Evolutionary conservation across 106 monocot species (phyloP).

Genomic region (Ottelia alismoides): DNA sequence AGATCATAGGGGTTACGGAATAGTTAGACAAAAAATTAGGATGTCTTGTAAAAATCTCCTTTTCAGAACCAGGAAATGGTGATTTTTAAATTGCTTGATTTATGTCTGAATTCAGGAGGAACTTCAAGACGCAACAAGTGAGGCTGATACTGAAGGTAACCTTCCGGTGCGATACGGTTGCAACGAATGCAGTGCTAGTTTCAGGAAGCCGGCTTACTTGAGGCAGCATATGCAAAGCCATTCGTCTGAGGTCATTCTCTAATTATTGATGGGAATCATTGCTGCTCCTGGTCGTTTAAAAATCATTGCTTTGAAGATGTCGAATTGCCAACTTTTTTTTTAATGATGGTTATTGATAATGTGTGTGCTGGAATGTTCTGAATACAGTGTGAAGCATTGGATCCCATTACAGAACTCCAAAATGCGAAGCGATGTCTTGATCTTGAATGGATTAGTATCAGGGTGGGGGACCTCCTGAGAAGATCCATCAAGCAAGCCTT

Average conservation of each 20-base stretch:
- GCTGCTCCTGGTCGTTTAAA: no score
- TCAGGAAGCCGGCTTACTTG: conserved; percentile 66
- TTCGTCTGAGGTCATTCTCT: conserved; percentile 34
- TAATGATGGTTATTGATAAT: neutral
- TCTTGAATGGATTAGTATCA: conserved; percentile 99
- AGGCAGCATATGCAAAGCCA: conserved; percentile 75
- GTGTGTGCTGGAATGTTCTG: conserved; percentile 1
- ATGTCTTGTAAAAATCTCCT: neutral
- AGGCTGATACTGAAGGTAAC: neutral
- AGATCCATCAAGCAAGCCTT: conserved; percentile 94
- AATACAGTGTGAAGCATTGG: conserved; percentile 95
- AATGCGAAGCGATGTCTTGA: conserved; percentile 62
- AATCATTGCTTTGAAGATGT: neutral
- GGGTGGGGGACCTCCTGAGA: conserved; percentile 98
- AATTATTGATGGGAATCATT: neutral
- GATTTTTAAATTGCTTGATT: neutral
- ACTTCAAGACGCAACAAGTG: neutral
- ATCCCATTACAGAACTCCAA: conserved; percentile 99
- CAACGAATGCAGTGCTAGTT: conserved; percentile 38
- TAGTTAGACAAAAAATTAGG: neutral
- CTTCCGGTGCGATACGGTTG: conserved; percentile 17
- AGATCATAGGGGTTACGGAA: no score
- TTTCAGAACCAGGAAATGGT: no score
- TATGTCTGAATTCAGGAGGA: conserved; percentile 3
- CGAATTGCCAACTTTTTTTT: neutral